These are phyloP conservation scores for Polychaeton citri DNA, from an alignment of 2,329 filamentous ascomycete genomes.

Conservation along the genomic window DNA sequence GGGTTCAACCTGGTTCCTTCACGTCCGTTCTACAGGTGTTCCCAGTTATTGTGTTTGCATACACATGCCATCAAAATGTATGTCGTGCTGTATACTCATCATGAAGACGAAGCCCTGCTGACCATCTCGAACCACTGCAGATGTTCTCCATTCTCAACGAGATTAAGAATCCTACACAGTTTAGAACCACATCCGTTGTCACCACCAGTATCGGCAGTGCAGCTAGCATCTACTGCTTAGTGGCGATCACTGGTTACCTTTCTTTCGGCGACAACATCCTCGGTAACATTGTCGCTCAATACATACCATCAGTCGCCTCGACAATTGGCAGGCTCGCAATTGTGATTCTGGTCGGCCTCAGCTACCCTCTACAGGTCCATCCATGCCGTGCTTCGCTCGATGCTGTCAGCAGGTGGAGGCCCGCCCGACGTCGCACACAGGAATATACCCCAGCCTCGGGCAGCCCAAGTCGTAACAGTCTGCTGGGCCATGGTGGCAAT, in stretches of 20 bases:
- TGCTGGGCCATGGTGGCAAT: constrained; percentile 9
- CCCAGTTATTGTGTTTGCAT: constrained; percentile 96
- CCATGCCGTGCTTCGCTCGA: constrained; percentile 92
- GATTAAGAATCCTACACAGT: constrained; percentile 70
- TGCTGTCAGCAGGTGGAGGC: constrained; percentile 87
- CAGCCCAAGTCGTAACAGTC: constrained; percentile 15
- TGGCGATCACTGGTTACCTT: constrained; percentile 88
- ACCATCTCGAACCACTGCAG: constrained; percentile 39
- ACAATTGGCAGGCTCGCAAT: constrained; percentile 93
- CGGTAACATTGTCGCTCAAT: constrained; percentile 92
- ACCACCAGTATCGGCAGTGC: constrained; percentile 75
- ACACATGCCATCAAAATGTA: constrained; percentile 97
- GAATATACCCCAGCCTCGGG: constrained; percentile 16
- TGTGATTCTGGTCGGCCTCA: constrained; percentile 90
- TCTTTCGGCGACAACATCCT: constrained; percentile 83
- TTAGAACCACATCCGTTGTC: constrained; percentile 66
- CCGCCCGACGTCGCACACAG: constrained; percentile 21
- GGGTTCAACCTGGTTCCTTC: constrained; percentile 67
- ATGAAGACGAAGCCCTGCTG: too few species aligned
- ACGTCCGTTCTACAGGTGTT: constrained; percentile 71
- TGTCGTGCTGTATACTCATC: constrained; percentile 13
- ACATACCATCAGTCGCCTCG: constrained; percentile 62
- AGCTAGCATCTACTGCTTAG: constrained; percentile 75
- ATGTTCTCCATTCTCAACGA: constrained; percentile 99
- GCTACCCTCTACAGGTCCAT: constrained; percentile 88